Evolutionary conservation across 371 early-diverging fungal genomes (phyloP), one percentile per base, ranked within the genome.

Genomic region (Syncephalastrum sp.): DNA sequence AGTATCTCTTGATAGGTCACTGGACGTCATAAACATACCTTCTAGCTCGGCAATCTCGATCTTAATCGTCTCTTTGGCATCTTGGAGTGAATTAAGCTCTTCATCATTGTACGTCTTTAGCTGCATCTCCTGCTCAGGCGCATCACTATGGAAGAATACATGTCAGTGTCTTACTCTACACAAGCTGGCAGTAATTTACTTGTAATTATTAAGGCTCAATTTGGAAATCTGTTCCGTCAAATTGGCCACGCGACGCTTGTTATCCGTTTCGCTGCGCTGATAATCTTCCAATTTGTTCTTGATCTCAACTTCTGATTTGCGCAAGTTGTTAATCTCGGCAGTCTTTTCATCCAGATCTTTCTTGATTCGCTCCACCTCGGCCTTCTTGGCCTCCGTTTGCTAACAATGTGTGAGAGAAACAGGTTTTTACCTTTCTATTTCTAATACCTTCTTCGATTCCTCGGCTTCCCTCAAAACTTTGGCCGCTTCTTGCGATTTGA

Each of bases 361-460:
- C 58, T 88, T 91, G 49, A 86, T 71, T 42, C 79, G 72, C 21
- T 84, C 85, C 63, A 91, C 73, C 56, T 86, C 73, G 15, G 72
- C 77, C 45, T 85, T 86, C 72, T 87, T 89, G n/a, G 82, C 83
- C n/a, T 88, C 87, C 72, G 89, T 77, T 23, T 68, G 29, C 85
- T 88, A 49, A 14, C 7, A n/a, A 17, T 3, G 15, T 38, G 12
- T 29, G 17, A 13, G 15, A 38, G 15, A 19, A 16, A 14, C 13
- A 15, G 47, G 29, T 29, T 3, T 13, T 42, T 46, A 47, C 29
- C 12, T 13, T 42, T 46, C 15, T 33, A 6, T 27, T 27, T 27
- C 3, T 27, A 27, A 27, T 21, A 21, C 33, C 46, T 16, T 16
- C 21, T 25, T 29, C 25, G 38, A 69, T 23, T 86, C 77, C 17